phyloP scores from a whole-genome alignment of 2,329 filamentous ascomycete species.

The Pseudogymnoascus sp. region DNA sequence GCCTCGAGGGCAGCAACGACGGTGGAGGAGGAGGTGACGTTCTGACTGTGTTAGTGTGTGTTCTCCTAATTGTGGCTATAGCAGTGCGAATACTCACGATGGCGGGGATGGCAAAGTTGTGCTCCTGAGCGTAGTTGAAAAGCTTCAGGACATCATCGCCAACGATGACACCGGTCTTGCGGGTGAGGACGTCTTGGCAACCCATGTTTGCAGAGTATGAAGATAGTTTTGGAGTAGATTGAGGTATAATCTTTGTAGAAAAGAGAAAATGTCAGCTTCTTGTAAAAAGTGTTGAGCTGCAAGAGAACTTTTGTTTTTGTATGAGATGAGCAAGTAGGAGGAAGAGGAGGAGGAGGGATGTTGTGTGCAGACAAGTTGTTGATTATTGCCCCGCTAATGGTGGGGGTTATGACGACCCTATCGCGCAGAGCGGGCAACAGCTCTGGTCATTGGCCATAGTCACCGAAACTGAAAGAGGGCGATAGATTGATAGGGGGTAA shows the following conservation, averaged over 20 bases:
- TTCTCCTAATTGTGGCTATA: background rate
- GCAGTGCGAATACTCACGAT: slow-evolving; percentile 43
- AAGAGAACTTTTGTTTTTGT: slow-evolving; percentile 1
- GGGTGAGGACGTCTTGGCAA: slow-evolving; percentile 47
- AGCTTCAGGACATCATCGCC: slow-evolving; percentile 62
- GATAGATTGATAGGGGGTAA: slow-evolving; percentile 1
- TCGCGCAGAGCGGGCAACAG: background rate
- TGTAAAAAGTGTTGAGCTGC: background rate
- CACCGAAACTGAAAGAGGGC: background rate
- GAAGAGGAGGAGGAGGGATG: background rate
- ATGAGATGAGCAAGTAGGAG: background rate
- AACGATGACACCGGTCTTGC: slow-evolving; percentile 60
- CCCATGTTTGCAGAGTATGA: slow-evolving; percentile 33
- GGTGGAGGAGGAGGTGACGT: slow-evolving; percentile 89
- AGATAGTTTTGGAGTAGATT: slow-evolving; percentile 12
- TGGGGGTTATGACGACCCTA: slow-evolving; percentile 9
- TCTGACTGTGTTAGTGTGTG: slow-evolving; percentile 37
- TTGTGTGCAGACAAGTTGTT: slow-evolving; percentile 1
- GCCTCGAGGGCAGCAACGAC: slow-evolving; percentile 86
- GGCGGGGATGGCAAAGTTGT: slow-evolving; percentile 82
- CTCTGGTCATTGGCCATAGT: background rate
- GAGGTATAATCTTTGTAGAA: background rate
- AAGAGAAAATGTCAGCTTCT: background rate
- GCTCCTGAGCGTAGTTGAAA: slow-evolving; percentile 84
- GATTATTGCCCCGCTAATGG: slow-evolving; percentile 8